Evolutionary conservation across 768 basidiomycete genomes (phyloP).

Genomic region (Hygrophorus russula): DNA sequence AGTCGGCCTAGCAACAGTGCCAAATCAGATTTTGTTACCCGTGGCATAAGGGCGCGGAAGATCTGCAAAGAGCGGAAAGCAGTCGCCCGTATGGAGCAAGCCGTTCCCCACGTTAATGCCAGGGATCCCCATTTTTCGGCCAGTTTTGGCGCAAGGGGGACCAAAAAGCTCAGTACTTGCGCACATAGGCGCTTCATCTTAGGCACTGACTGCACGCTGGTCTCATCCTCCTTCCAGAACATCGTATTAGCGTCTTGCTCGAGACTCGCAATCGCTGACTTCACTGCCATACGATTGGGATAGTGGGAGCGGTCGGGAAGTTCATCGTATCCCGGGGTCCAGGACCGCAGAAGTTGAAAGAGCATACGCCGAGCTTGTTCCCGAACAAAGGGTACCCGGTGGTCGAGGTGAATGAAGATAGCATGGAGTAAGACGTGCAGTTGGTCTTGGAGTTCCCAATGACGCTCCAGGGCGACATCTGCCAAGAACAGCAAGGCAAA

Average conservation of each 20-base stretch:
- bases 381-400: slow-evolving; percentile 59
- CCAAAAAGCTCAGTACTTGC: slow-evolving; percentile 54
- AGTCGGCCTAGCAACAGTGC: slow-evolving; percentile 73
- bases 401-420: slow-evolving; percentile 74
- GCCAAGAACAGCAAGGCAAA: slow-evolving; percentile 80
- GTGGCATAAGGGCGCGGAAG: slow-evolving; percentile 72
- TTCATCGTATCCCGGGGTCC: slow-evolving; percentile 69
- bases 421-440: slow-evolving; percentile 71
- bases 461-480: slow-evolving; percentile 64
- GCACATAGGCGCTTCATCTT: slow-evolving; percentile 64
- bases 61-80: slow-evolving; percentile 86
- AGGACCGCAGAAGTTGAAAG: slow-evolving; percentile 75
- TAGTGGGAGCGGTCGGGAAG: slow-evolving; percentile 46
- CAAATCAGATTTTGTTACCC: slow-evolving; percentile 58
- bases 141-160: slow-evolving; percentile 59
- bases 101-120: slow-evolving; percentile 75
- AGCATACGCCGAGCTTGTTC: slow-evolving; percentile 66
- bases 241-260: slow-evolving; percentile 45
- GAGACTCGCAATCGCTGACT: slow-evolving; percentile 38
- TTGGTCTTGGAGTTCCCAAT: slow-evolving; percentile 62
- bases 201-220: slow-evolving; percentile 38
- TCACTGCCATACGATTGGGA: slow-evolving; percentile 36
- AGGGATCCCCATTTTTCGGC: slow-evolving; percentile 70
- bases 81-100: slow-evolving; percentile 74
- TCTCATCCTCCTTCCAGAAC: slow-evolving; percentile 69